Percentiles rank a stretch among this genome's conserved stretches.
Conservation (phyloP, 805 yeast genomes). For the Nakazawaea ishiwadae region DNA sequence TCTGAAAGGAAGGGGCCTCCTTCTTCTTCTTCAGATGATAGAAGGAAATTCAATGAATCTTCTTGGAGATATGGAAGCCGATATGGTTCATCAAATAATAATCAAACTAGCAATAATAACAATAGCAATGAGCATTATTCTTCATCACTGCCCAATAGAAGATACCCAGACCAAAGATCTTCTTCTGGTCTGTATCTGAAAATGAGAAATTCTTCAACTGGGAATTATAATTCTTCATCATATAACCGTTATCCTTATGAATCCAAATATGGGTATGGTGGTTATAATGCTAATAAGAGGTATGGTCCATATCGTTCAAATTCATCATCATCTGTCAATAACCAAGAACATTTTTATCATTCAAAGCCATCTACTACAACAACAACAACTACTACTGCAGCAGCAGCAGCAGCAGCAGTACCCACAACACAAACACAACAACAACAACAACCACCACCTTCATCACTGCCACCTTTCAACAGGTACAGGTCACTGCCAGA, state of each 20-base stretch:
- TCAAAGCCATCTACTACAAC: background rate
- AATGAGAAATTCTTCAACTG: background rate
- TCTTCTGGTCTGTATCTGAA: background rate
- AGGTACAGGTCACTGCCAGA: constrained; percentile 6
- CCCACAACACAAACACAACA: constrained; percentile 2
- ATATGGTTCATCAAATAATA: constrained; percentile 1
- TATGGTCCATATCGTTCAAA: constrained; percentile 6
- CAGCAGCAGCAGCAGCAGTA: too few relatives aligned
- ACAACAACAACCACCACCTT: background rate
- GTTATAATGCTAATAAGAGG: constrained; percentile 6
- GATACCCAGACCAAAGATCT: constrained; percentile 2
- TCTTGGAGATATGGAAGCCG: constrained; percentile 9
- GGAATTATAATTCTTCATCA: background rate
- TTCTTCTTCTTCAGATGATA: constrained; percentile 9
- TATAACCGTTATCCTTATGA: constrained; percentile 5
- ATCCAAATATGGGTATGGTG: constrained; percentile 1
- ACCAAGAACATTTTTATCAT: constrained; percentile 4
- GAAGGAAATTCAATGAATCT: constrained; percentile 10
- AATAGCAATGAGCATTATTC: background rate
- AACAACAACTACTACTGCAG: background rate
- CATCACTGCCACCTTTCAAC: background rate
- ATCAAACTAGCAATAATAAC: background rate
- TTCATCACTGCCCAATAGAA: background rate
- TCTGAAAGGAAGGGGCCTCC: constrained; percentile 12
- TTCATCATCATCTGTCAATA: constrained; percentile 5